A percentile compares a stretch with the other conserved stretches of the same genome.
Evolutionary conservation across 116 monocot genomes (phyloP).

Genomic region (Dioscorea cayenensis): DNA sequence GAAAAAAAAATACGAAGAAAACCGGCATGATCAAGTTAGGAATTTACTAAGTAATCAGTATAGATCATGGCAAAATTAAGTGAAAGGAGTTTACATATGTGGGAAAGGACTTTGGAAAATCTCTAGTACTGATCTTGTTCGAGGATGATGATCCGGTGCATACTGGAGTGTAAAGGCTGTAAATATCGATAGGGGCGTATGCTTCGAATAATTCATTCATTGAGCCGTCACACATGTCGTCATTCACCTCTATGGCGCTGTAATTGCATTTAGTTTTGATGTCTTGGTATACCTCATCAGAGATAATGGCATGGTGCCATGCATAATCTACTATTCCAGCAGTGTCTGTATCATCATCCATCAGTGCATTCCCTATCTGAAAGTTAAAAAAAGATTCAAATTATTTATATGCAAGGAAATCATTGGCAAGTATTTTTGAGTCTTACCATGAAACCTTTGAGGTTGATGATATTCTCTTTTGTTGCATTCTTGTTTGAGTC

Average conservation of each 20-base stretch:
- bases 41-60: no score
- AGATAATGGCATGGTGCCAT: constrained; percentile 82
- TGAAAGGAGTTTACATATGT: no score
- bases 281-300: constrained; percentile 47
- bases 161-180: constrained; percentile 50
- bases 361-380: constrained; percentile 71
- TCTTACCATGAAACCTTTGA: constrained; percentile 72
- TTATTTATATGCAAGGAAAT: no score
- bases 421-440: neutral
- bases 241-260: constrained; percentile 12
- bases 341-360: constrained; percentile 72
- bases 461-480: constrained; percentile 43
- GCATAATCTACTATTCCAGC: constrained; percentile 74
- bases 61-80: no score
- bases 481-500: constrained; percentile 15
- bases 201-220: constrained; percentile 32
- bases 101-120: no score
- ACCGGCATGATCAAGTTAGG: no score
- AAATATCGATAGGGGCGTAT: constrained; percentile 64
- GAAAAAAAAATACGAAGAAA: no score
- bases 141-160: constrained; percentile 4
- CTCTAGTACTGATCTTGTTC: no score
- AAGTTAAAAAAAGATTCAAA: neutral
- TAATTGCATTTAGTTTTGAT: constrained; percentile 61
- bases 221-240: constrained; percentile 10